These are phyloP conservation scores for Brassica balearica DNA, from an alignment of 441 rosid species.

Conservation along the genomic window DNA sequence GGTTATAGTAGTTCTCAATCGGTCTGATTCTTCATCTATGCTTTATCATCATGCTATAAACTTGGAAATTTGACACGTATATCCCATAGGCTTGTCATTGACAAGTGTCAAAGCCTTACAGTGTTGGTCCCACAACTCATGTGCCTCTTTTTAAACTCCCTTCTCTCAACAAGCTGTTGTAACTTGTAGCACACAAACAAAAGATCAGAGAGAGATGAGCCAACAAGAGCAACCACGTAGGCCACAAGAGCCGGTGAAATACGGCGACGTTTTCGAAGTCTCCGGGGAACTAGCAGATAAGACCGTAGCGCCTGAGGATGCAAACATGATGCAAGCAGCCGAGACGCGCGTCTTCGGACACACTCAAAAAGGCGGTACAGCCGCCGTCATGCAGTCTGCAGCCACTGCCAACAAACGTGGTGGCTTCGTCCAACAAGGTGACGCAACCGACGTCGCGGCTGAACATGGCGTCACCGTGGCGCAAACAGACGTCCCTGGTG, in stretches of 20 bases:
- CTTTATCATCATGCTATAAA: constrained; percentile 8
- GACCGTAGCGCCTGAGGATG: constrained; percentile 66
- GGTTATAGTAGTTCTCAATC: not conserved
- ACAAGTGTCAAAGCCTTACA: constrained; percentile 17
- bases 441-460: constrained; percentile 46
- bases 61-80: constrained; percentile 29
- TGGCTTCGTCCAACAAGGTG: constrained; percentile 56
- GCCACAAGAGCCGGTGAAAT: constrained; percentile 56
- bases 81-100: constrained; percentile 6
- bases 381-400: constrained; percentile 75
- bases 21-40: not conserved
- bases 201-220: constrained; percentile 51
- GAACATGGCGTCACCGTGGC: constrained; percentile 60
- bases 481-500: constrained; percentile 61
- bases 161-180: not conserved
- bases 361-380: constrained; percentile 70
- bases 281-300: constrained; percentile 57
- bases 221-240: constrained; percentile 61
- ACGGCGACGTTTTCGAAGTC: constrained; percentile 65
- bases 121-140: constrained; percentile 11
- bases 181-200: not conserved
- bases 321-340: constrained; percentile 74
- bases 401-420: constrained; percentile 58
- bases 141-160: constrained; percentile 9
- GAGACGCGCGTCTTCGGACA: constrained; percentile 62